Conservation (phyloP, 1,284 basidiomycete genomes). For the Ganoderma meredithae region DNA sequence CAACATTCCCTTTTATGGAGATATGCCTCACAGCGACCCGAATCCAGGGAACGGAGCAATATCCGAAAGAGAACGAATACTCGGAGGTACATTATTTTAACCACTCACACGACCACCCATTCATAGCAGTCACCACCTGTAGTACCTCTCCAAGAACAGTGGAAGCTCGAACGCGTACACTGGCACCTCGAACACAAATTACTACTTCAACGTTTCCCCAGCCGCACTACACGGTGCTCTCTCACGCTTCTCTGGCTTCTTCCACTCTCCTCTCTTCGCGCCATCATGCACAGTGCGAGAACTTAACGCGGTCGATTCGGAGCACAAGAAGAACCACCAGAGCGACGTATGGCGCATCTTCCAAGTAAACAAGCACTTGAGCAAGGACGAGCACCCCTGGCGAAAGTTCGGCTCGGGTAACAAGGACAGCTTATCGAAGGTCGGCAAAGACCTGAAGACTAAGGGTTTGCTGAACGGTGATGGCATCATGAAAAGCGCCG, state of each 20-base stretch:
- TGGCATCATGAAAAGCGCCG: conserved; percentile 33
- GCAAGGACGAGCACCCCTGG: conserved; percentile 85
- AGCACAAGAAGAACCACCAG: conserved; percentile 98
- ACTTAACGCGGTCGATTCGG: conserved; percentile 96
- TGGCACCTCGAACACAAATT: conserved; percentile 93
- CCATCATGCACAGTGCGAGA: conserved; percentile 93
- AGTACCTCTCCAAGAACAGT: conserved; percentile 92
- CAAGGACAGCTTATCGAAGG: conserved; percentile 82
- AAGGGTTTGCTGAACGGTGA: conserved; percentile 49
- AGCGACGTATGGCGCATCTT: conserved; percentile 97
- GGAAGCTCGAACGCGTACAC: conserved; percentile 96
- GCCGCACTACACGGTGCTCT: conserved; percentile 87
- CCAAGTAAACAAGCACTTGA: conserved; percentile 94
- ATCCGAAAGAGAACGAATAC: conserved; percentile 94
- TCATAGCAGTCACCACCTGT: conserved; percentile 4
- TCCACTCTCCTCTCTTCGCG: conserved; percentile 92
- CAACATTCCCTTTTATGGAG: background rate
- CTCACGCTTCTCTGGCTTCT: conserved; percentile 93
- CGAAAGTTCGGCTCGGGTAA: conserved; percentile 96
- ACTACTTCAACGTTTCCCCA: conserved; percentile 92
- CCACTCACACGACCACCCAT: background rate
- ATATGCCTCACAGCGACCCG: background rate
- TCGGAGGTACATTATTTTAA: conserved; percentile 61
- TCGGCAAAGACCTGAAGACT: conserved; percentile 62
- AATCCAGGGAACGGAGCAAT: conserved; percentile 78